Evolutionary conservation across 345 rosid species (phyloP).

Genomic region (Camelina neglecta): DNA sequence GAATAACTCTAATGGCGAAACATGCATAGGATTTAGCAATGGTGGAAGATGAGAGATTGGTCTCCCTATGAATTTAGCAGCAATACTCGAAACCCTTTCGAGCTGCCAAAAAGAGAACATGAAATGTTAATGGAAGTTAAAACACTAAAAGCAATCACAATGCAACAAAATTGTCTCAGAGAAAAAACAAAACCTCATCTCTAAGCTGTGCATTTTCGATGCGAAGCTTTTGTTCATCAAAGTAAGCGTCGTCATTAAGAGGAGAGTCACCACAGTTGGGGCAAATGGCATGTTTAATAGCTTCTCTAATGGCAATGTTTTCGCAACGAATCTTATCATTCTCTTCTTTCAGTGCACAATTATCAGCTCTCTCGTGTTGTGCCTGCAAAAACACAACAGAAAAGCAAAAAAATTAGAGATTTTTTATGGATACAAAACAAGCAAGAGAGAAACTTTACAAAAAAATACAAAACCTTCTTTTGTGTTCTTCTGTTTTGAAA

Average conservation of each 20-base stretch:
- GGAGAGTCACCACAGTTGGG: conserved; percentile 93
- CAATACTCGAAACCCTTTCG: conserved; percentile 89
- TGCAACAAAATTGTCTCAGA: conserved; percentile 7
- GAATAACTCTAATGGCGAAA: conserved; percentile 71
- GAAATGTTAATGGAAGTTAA: neutral
- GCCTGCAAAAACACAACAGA: conserved; percentile 68
- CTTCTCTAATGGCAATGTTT: conserved; percentile 92
- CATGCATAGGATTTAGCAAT: conserved; percentile 61
- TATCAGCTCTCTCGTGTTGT: conserved; percentile 93
- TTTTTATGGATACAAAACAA: neutral
- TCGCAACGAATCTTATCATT: conserved; percentile 97
- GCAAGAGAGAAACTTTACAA: neutral
- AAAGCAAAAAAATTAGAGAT: neutral
- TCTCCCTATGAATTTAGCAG: conserved; percentile 90
- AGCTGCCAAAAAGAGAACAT: conserved; percentile 51
- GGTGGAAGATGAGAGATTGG: conserved; percentile 92
- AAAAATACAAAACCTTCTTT: conserved; percentile 66
- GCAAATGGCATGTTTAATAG: conserved; percentile 86
- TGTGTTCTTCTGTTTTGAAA: conserved; percentile 97
- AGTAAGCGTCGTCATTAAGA: conserved; percentile 70
- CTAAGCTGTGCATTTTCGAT: conserved; percentile 87
- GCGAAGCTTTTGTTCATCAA: conserved; percentile 85
- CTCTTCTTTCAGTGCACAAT: conserved; percentile 71
- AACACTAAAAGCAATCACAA: neutral
- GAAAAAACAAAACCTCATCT: conserved; percentile 67